phyloP scores from a whole-genome alignment of 2,329 filamentous ascomycete species.

The Claviceps sp. region DNA sequence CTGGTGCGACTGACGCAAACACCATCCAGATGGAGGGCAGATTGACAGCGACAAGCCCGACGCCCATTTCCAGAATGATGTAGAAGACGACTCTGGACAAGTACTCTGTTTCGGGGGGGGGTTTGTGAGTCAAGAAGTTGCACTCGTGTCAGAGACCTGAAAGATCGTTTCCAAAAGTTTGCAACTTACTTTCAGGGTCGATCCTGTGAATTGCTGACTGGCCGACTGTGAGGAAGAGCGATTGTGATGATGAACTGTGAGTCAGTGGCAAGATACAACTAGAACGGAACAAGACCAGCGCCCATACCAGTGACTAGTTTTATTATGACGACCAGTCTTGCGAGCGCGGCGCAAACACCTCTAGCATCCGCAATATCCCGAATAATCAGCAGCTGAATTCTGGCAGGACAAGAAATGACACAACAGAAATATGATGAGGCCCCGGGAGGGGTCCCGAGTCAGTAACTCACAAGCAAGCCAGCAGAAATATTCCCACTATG shows the following conservation, averaged over 20 bases:
- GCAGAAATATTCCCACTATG: slow-evolving; percentile 8
- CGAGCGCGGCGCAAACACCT: slow-evolving; percentile 4
- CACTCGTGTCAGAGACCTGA: not conserved
- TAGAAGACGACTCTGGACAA: slow-evolving; percentile 5
- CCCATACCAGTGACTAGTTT: not conserved
- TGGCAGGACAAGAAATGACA: not conserved
- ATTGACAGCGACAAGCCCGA: slow-evolving; percentile 5
- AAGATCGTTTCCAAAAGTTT: not conserved
- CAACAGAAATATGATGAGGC: not conserved
- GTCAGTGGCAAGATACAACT: not conserved
- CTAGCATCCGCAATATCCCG: not conserved
- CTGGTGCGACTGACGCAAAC: slow-evolving; percentile 5
- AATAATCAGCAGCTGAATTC: not conserved
- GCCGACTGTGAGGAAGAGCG: not conserved
- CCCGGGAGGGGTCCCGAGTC: too few species aligned
- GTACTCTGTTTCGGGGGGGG: not conserved
- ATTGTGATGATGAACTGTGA: not conserved
- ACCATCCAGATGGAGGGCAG: slow-evolving; percentile 8
- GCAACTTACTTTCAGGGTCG: not conserved
- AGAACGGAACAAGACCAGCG: not conserved
- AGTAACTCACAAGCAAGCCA: not conserved
- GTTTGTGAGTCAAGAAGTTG: not conserved
- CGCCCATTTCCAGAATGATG: slow-evolving; percentile 5
- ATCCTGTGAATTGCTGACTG: not conserved
- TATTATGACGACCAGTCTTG: slow-evolving; percentile 5